These are phyloP conservation scores for Aspergillus clavatus DNA, from an alignment of 2,329 filamentous ascomycete genomes.

Conservation along the genomic window DNA sequence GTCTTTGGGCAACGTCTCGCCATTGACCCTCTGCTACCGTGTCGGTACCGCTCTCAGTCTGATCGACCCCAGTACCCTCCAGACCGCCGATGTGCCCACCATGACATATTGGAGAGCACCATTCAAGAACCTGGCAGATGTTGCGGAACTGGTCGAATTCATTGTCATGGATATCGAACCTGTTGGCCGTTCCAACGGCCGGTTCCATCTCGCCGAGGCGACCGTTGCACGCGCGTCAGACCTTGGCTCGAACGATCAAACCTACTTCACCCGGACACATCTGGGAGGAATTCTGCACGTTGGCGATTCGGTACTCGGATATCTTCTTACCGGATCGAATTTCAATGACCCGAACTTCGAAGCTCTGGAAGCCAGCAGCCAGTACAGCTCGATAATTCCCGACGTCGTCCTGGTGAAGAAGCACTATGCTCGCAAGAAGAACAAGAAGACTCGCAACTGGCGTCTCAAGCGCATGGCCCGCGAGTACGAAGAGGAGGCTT, in stretches of 20 bases:
- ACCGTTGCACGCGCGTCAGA: conserved; percentile 85
- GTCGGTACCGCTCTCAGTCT: conserved; percentile 88
- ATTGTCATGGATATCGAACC: conserved; percentile 92
- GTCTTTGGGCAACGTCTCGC: conserved; percentile 79
- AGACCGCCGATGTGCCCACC: conserved; percentile 79
- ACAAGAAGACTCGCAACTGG: conserved; percentile 82
- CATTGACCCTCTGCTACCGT: conserved; percentile 77
- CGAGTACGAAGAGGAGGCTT: conserved; percentile 69
- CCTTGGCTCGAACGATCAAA: conserved; percentile 77
- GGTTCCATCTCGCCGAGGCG: conserved; percentile 78
- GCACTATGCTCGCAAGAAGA: conserved; percentile 80
- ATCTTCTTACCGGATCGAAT: conserved; percentile 80
- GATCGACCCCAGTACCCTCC: conserved; percentile 83
- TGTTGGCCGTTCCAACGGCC: conserved; percentile 68
- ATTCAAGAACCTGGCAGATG: conserved; percentile 77
- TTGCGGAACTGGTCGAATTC: conserved; percentile 83
- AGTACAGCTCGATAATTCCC: conserved; percentile 73
- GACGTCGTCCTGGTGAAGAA: conserved; percentile 98
- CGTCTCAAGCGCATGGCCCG: conserved; percentile 87
- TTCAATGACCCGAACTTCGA: conserved; percentile 89
- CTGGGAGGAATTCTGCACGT: conserved; percentile 78
- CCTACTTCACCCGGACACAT: conserved; percentile 87
- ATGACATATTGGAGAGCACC: conserved; percentile 87
- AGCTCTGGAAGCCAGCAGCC: conserved; percentile 70
- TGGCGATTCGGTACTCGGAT: conserved; percentile 93